Evolutionary conservation across 306 rosid species (phyloP).

Genomic region (Casuarina cunninghamiana): DNA sequence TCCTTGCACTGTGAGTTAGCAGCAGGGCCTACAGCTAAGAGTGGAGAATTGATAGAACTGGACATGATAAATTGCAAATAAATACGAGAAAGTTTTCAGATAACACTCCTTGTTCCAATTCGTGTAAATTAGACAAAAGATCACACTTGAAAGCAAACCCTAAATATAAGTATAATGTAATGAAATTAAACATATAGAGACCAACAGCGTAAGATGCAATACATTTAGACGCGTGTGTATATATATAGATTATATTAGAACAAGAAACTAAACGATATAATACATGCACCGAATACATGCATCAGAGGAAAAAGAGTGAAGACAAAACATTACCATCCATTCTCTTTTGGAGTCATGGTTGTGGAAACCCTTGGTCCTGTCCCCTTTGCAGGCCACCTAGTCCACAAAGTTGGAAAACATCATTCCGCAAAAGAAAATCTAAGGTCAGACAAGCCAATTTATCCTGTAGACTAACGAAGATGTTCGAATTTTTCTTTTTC

Average conservation of each 20-base stretch:
- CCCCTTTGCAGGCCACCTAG: constrained; percentile 62
- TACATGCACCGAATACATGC: constrained; percentile 7
- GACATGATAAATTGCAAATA: neutral
- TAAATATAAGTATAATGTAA: neutral
- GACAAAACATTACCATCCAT: constrained; percentile 56
- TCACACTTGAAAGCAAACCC: neutral
- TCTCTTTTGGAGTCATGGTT: constrained; percentile 53
- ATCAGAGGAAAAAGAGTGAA: constrained; percentile 5
- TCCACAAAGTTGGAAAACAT: constrained; percentile 11
- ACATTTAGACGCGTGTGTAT: no score
- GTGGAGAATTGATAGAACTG: neutral
- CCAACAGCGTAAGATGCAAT: constrained; percentile 18
- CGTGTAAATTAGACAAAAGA: neutral
- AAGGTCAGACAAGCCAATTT: constrained; percentile 1
- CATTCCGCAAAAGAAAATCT: constrained; percentile 21
- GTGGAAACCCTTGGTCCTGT: constrained; percentile 54
- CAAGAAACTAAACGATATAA: constrained; percentile 6
- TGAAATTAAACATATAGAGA: constrained; percentile 10
- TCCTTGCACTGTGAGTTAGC: neutral
- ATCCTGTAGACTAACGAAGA: constrained; percentile 16
- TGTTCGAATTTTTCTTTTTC: constrained; percentile 3
- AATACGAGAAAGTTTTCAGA: neutral
- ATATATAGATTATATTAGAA: no score
- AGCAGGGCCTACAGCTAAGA: neutral
- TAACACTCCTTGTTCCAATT: neutral